Evolutionary conservation across 164 flowering plant species (phyloP).

Genomic region (Hamamelis virginiana): DNA sequence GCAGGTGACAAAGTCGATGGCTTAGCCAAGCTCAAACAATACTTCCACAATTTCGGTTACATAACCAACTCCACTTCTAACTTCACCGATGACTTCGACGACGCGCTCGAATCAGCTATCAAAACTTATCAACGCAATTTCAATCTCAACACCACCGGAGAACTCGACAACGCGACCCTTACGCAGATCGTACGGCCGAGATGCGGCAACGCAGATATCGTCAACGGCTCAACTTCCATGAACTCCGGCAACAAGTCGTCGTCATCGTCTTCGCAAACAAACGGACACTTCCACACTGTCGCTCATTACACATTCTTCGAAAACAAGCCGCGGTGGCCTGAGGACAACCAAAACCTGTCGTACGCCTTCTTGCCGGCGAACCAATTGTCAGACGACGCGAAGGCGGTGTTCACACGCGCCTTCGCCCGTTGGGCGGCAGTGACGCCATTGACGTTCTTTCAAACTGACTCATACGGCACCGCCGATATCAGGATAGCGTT

Average conservation of each 20-base stretch:
- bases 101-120: conserved; percentile 50
- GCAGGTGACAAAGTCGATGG: conserved; percentile 44
- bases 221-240: conserved; percentile 44
- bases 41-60: conserved; percentile 66
- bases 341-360: conserved; percentile 25
- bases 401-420: conserved; percentile 44
- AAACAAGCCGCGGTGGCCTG: conserved; percentile 57
- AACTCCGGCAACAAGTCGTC: conserved; percentile 22
- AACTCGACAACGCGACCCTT: conserved; percentile 36
- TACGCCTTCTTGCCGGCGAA: conserved; percentile 54
- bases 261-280: too few species aligned
- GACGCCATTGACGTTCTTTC: conserved; percentile 50
- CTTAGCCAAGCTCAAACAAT: conserved; percentile 36
- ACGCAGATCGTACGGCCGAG: conserved; percentile 31
- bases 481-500: conserved; percentile 69
- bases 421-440: conserved; percentile 58
- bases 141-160: conserved; percentile 48
- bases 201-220: conserved; percentile 44
- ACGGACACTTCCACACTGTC: conserved; percentile 31
- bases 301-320: conserved; percentile 64
- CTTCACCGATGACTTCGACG: conserved; percentile 61
- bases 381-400: conserved; percentile 29
- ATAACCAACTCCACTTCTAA: conserved; percentile 27
- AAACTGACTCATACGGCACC: conserved; percentile 10
- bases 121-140: conserved; percentile 56